Evolutionary conservation across 345 rosid species (phyloP).

Genomic region (Acer yangbiense): DNA sequence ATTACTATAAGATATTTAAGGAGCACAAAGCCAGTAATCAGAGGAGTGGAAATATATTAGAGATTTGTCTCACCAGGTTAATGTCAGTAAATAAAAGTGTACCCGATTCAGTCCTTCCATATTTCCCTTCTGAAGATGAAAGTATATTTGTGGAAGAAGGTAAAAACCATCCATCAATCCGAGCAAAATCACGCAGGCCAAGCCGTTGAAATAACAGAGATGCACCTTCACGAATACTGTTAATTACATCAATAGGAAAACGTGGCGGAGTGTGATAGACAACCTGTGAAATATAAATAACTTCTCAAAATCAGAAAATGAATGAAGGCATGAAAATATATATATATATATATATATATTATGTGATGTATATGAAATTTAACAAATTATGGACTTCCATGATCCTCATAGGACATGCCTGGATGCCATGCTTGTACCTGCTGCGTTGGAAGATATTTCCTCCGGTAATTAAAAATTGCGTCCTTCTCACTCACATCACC

Average conservation of each 20-base stretch:
- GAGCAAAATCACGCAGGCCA: constrained; percentile 87
- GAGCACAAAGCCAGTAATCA: constrained; percentile 6
- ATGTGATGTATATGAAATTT: background rate
- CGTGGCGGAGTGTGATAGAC: constrained; percentile 96
- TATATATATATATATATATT: background rate
- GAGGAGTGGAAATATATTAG: constrained; percentile 11
- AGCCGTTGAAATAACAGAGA: constrained; percentile 69
- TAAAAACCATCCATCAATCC: constrained; percentile 96
- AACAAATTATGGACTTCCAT: constrained; percentile 3
- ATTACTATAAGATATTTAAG: constrained; percentile 6
- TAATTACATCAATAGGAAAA: constrained; percentile 71
- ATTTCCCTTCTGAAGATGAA: constrained; percentile 44
- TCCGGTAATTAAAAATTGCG: constrained; percentile 84
- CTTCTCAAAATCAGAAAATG: constrained; percentile 19
- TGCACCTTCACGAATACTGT: constrained; percentile 80
- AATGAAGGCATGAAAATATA: constrained; percentile 3
- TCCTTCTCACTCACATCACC: constrained; percentile 64
- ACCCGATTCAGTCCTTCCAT: constrained; percentile 48
- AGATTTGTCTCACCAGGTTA: constrained; percentile 65
- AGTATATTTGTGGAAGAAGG: constrained; percentile 45
- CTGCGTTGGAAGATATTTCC: constrained; percentile 94
- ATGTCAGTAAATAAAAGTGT: constrained; percentile 77
- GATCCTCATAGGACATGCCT: constrained; percentile 16
- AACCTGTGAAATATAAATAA: constrained; percentile 54
- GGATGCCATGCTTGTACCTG: constrained; percentile 54